Conservation (phyloP, 805 yeast species). For the Jamesozyma lodderae region DNA sequence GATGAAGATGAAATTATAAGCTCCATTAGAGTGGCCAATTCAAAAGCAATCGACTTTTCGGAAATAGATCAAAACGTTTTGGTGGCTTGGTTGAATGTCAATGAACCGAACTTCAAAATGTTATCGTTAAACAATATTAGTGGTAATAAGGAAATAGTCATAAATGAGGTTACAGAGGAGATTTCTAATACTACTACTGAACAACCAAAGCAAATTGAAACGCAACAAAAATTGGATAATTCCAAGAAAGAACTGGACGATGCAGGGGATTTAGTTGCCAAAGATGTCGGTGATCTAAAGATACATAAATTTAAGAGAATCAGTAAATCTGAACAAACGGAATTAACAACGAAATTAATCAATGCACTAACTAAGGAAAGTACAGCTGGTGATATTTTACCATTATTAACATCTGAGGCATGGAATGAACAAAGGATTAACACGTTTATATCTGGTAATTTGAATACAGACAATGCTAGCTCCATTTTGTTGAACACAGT, state of each 20-base stretch:
- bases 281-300: too few relatives aligned
- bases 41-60: slow-evolving; percentile 23
- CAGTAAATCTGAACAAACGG: slow-evolving; percentile 23
- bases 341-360: slow-evolving; percentile 21
- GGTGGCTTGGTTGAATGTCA: slow-evolving; percentile 32
- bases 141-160: slow-evolving; percentile 20
- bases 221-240: too few relatives aligned
- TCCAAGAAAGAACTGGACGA: too few relatives aligned
- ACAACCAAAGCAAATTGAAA: slow-evolving; percentile 5
- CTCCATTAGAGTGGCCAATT: slow-evolving; percentile 19
- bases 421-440: slow-evolving; percentile 26
- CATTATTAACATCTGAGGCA: slow-evolving; percentile 13
- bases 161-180: slow-evolving; percentile 16
- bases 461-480: slow-evolving; percentile 35
- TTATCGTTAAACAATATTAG: slow-evolving; percentile 17
- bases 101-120: slow-evolving; percentile 33
- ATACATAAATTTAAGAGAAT: slow-evolving; percentile 10
- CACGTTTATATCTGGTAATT: slow-evolving; percentile 30
- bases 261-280: too few relatives aligned
- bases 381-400: slow-evolving; percentile 21
- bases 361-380: slow-evolving; percentile 19
- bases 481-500: slow-evolving; percentile 38
- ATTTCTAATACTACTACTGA: background rate
- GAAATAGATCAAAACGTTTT: slow-evolving; percentile 15
- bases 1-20: slow-evolving; percentile 31